phyloP scores from a whole-genome alignment of 352 stramenopile species.

The Globisporangium polare region DNA sequence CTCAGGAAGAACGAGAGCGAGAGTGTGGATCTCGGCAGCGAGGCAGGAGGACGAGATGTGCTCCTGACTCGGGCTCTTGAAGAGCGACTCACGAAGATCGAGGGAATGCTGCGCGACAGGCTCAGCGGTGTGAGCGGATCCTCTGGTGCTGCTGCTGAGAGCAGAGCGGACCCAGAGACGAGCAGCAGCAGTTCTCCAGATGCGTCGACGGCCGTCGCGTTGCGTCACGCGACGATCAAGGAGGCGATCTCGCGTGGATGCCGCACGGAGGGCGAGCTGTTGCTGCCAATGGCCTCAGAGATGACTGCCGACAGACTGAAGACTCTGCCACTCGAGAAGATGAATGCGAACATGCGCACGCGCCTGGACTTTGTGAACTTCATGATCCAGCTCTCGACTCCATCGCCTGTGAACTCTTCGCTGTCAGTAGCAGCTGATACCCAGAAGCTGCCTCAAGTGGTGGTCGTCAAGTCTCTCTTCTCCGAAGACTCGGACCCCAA shows the following conservation, averaged over 20 bases:
- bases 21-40: background rate
- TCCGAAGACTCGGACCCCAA: background rate
- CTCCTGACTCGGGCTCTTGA: slow-evolving; percentile 4
- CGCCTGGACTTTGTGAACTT: slow-evolving; percentile 28
- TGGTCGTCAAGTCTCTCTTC: slow-evolving; percentile 14
- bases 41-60: background rate
- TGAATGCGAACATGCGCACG: slow-evolving; percentile 27
- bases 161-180: background rate
- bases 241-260: slow-evolving; percentile 13
- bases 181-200: background rate
- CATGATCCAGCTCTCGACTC: slow-evolving; percentile 21
- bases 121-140: background rate
- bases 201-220: background rate
- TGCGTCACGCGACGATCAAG: slow-evolving; percentile 3
- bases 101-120: slow-evolving; percentile 14
- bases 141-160: background rate
- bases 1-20: slow-evolving; percentile 5
- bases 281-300: background rate
- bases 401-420: background rate
- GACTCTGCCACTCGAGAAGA: slow-evolving; percentile 4
- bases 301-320: background rate
- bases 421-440: background rate
- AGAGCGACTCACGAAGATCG: slow-evolving; percentile 18
- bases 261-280: background rate
- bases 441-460: slow-evolving; percentile 7